Evolutionary conservation across 306 rosid species (phyloP).

Genomic region (Gleditsia sinensis): DNA sequence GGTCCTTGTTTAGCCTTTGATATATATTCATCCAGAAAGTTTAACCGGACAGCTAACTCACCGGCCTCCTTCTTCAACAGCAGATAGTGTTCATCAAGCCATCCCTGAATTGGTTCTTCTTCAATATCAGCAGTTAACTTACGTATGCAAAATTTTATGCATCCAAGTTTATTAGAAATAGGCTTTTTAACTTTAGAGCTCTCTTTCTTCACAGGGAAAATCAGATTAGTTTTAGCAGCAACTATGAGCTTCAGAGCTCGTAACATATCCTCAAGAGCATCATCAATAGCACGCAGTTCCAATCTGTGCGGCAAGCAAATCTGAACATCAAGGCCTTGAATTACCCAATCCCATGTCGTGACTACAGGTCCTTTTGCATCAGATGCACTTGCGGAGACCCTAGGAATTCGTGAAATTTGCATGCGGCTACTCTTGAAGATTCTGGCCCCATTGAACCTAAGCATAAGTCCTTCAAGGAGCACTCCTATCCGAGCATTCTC

Average conservation of each 20-base stretch:
- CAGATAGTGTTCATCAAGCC: constrained; percentile 96
- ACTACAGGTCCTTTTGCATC: constrained; percentile 48
- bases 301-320: constrained; percentile 83
- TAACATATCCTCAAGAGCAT: constrained; percentile 91
- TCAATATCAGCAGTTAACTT: constrained; percentile 81
- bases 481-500: constrained; percentile 96
- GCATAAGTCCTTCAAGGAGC: constrained; percentile 84
- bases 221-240: constrained; percentile 74
- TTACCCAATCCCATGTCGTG: constrained; percentile 89
- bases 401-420: constrained; percentile 91
- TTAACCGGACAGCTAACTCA: constrained; percentile 81
- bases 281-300: constrained; percentile 95
- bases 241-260: constrained; percentile 77
- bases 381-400: constrained; percentile 53
- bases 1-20: constrained; percentile 57
- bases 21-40: constrained; percentile 75
- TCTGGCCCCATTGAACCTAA: constrained; percentile 70
- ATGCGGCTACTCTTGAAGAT: constrained; percentile 83
- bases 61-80: constrained; percentile 82
- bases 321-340: constrained; percentile 86
- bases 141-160: constrained; percentile 71
- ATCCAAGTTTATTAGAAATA: constrained; percentile 69
- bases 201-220: constrained; percentile 84
- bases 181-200: constrained; percentile 69
- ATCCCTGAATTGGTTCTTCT: constrained; percentile 98